Evolutionary conservation across 805 yeast species (phyloP).

Genomic region (Kuraishia hungarica): DNA sequence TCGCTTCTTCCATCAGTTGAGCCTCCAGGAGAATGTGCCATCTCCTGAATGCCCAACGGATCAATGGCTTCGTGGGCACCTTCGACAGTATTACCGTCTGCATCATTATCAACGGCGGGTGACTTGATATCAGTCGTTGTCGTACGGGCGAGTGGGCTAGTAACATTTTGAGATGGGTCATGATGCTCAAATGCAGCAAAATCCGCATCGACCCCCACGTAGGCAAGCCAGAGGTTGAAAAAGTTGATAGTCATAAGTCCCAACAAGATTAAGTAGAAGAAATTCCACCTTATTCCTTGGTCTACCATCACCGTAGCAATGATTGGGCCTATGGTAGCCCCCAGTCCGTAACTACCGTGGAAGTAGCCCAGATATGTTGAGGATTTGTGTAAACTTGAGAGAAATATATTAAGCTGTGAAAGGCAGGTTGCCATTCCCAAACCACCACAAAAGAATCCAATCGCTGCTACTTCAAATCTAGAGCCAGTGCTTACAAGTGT

Average conservation of each 20-base stretch:
- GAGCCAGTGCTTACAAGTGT: conserved; percentile 39
- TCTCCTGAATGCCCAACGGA: background rate
- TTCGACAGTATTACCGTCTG: background rate
- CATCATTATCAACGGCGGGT: background rate
- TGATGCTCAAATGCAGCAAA: conserved; percentile 25
- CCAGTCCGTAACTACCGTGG: conserved; percentile 67
- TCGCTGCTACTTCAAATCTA: conserved; percentile 36
- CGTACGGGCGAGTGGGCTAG: background rate
- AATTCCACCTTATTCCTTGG: conserved; percentile 44
- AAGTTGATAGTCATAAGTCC: conserved; percentile 27
- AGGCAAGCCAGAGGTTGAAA: conserved; percentile 31
- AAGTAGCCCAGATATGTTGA: conserved; percentile 51
- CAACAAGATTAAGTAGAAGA: conserved; percentile 39
- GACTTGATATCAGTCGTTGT: background rate
- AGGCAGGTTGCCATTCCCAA: conserved; percentile 41
- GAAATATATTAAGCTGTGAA: conserved; percentile 44
- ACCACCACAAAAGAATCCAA: conserved; percentile 51
- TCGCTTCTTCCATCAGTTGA: background rate
- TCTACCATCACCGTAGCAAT: conserved; percentile 48
- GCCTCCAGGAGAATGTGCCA: background rate
- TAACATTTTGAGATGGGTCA: conserved; percentile 11
- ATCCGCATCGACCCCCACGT: conserved; percentile 40
- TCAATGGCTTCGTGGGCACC: background rate
- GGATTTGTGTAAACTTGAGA: conserved; percentile 40
- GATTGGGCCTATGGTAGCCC: conserved; percentile 65